Percentiles rank a stretch among this genome's conserved stretches.
Evolutionary conservation across 1,284 basidiomycete genomes (phyloP).

Genomic region (Pyrrhoderma noxium): DNA sequence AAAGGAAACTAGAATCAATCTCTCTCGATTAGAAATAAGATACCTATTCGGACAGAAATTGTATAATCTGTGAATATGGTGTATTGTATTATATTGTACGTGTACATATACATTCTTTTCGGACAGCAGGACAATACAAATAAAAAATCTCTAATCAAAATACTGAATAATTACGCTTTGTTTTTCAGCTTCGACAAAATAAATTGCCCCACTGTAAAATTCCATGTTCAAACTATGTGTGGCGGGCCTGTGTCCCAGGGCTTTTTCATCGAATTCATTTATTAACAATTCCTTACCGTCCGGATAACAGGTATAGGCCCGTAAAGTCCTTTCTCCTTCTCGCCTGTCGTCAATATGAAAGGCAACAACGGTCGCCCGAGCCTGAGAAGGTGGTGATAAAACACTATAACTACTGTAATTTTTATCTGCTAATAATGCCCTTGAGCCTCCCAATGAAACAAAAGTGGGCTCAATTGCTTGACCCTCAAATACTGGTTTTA

Average conservation of each 20-base stretch:
- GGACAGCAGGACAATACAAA: no score
- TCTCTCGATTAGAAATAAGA: no score
- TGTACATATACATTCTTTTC: no score
- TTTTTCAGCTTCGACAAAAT: conserved; percentile 6
- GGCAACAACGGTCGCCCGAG: conserved; percentile 6
- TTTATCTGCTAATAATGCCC: not conserved
- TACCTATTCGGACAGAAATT: no score
- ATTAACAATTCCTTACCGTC: not conserved
- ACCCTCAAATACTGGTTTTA: not conserved
- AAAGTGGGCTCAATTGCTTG: not conserved
- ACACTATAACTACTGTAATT: conserved; percentile 7
- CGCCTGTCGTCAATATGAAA: conserved; percentile 6
- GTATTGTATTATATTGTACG: no score
- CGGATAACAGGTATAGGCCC: conserved; percentile 1
- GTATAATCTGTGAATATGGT: no score
- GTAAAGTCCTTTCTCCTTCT: not conserved
- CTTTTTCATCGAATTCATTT: not conserved
- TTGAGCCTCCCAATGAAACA: not conserved
- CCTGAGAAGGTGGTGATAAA: conserved; percentile 9
- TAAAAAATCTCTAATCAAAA: conserved; percentile 2
- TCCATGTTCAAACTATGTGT: conserved; percentile 9
- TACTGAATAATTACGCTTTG: conserved; percentile 3
- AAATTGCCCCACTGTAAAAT: conserved; percentile 14
- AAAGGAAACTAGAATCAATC: no score
- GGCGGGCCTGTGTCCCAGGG: not conserved